phyloP scores from a whole-genome alignment of 805 yeast species.

The Nakazawaea holstii region DNA sequence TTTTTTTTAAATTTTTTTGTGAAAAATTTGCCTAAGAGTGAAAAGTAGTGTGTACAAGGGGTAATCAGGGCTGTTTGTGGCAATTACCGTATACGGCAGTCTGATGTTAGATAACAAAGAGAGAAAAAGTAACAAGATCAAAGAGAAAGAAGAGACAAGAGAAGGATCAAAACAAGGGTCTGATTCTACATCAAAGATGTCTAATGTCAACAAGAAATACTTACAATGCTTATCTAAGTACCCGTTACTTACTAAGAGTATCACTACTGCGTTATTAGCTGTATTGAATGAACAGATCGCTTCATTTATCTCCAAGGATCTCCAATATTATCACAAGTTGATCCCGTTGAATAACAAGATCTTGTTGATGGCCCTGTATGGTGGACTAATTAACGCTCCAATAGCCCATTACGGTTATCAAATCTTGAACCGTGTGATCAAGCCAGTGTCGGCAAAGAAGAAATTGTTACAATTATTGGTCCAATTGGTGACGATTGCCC shows the following conservation, averaged over 20 bases:
- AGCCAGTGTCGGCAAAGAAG: slow-evolving; percentile 32
- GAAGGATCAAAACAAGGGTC: background rate
- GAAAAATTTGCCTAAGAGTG: background rate
- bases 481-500: slow-evolving; percentile 51
- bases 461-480: slow-evolving; percentile 46
- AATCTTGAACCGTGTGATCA: slow-evolving; percentile 37
- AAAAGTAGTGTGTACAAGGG: too few species aligned
- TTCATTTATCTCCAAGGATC: slow-evolving; percentile 42
- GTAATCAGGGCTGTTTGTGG: too few species aligned
- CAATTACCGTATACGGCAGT: too few species aligned
- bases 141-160: background rate
- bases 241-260: slow-evolving; percentile 55
- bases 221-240: slow-evolving; percentile 33
- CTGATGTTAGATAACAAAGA: too few species aligned
- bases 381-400: slow-evolving; percentile 51
- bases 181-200: background rate
- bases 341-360: slow-evolving; percentile 34
- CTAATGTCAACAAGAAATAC: slow-evolving; percentile 22
- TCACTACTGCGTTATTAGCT: slow-evolving; percentile 51
- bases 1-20: background rate
- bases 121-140: background rate
- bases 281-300: slow-evolving; percentile 57
- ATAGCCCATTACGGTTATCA: slow-evolving; percentile 49
- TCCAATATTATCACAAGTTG: slow-evolving; percentile 16
- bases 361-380: slow-evolving; percentile 51